A percentile compares a stretch with the other conserved stretches of the same genome.
Conservation (phyloP, 306 rosid species). For the Arachis hypogaea region DNA sequence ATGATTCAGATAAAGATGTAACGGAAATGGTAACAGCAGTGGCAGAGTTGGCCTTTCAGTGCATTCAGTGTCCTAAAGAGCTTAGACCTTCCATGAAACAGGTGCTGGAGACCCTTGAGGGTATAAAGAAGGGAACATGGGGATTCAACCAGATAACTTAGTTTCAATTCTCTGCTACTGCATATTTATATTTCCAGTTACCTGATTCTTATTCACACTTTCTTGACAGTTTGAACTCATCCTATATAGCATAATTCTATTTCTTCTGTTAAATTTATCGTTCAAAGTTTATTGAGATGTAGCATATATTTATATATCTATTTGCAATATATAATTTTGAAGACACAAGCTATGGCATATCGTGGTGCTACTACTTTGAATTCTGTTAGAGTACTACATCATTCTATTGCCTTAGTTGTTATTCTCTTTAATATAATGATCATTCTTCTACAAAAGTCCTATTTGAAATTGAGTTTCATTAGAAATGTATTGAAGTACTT, state of each 20-base stretch:
- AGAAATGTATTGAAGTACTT: too few species aligned
- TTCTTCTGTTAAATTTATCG: neutral
- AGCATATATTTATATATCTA: too few species aligned
- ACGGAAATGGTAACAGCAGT: slow-evolving; percentile 46
- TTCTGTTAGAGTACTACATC: too few species aligned
- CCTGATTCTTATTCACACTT: too few species aligned
- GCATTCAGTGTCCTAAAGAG: slow-evolving; percentile 60
- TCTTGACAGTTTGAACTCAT: neutral
- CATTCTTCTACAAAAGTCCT: too few species aligned
- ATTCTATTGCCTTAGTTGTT: too few species aligned
- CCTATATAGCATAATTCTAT: neutral
- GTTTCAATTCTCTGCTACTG: neutral
- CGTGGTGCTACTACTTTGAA: too few species aligned
- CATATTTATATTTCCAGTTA: too few species aligned
- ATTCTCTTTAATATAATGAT: too few species aligned
- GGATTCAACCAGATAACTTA: slow-evolving; percentile 34
- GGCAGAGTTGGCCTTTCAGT: slow-evolving; percentile 70
- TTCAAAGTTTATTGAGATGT: neutral
- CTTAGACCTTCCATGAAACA: slow-evolving; percentile 59
- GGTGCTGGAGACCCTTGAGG: slow-evolving; percentile 47
- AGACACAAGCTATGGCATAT: too few species aligned
- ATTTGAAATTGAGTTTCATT: too few species aligned
- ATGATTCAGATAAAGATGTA: slow-evolving; percentile 39
- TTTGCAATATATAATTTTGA: too few species aligned
- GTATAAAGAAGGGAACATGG: slow-evolving; percentile 41